Evolutionary conservation across 257 asterid species (phyloP).

Genomic region (Scutellaria minor): DNA sequence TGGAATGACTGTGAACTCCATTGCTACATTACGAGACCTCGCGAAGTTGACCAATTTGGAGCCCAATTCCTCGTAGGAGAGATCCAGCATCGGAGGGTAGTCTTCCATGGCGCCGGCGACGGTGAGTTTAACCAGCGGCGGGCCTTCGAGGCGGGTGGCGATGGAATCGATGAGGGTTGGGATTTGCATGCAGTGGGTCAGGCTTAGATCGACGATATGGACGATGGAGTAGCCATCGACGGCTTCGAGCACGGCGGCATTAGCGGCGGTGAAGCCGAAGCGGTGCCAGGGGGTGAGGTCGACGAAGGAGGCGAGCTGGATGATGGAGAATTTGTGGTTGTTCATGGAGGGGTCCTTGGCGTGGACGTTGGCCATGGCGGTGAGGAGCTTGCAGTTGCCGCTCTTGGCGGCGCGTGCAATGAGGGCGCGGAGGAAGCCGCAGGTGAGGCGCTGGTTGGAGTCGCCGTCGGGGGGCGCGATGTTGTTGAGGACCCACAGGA

Average conservation of each 20-base stretch:
- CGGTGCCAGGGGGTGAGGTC: constrained; percentile 98
- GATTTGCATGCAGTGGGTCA: constrained; percentile 95
- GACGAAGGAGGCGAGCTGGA: constrained; percentile 82
- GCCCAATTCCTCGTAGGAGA: constrained; percentile 84
- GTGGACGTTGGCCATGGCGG: constrained; percentile 57
- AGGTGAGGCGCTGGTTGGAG: constrained; percentile 85
- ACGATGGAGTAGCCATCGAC: constrained; percentile 62
- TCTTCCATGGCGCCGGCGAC: constrained; percentile 69
- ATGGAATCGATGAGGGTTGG: constrained; percentile 85
- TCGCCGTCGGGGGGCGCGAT: constrained; percentile 96
- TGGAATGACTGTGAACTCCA: constrained; percentile 76
- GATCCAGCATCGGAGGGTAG: constrained; percentile 77
- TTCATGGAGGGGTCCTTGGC: constrained; percentile 37
- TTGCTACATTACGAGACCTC: constrained; percentile 56
- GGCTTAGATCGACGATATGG: constrained; percentile 81
- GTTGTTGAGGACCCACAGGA: constrained; percentile 94
- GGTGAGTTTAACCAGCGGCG: constrained; percentile 74
- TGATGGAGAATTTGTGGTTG: constrained; percentile 72
- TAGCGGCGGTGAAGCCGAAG: constrained; percentile 93
- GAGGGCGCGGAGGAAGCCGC: constrained; percentile 90
- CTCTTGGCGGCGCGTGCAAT: constrained; percentile 72
- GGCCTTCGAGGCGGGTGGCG: constrained; percentile 59
- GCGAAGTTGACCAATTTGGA: constrained; percentile 73
- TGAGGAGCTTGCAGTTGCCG: constrained; percentile 68
- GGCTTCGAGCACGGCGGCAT: constrained; percentile 80